Base-by-base conservation (phyloP, 2,329 filamentous ascomycete genomes). In the Rhynchosporium secalis region DNA sequence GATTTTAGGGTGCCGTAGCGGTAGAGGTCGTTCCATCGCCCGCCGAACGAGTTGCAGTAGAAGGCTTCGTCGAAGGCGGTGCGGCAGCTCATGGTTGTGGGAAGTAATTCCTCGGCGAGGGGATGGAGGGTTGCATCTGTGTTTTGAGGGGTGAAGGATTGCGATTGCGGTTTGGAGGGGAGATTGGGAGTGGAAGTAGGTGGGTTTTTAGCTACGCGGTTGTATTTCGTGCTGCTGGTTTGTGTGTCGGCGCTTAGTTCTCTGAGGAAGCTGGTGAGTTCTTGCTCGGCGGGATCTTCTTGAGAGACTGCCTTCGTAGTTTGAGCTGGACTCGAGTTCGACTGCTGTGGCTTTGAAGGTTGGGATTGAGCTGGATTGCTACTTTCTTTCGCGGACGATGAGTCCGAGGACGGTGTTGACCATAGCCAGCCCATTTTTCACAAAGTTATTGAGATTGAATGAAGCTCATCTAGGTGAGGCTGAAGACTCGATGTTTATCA, bases 21-120 rank as follows among this genome's bases (percentile, higher is more conserved):
- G 81, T 98, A 99, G 43, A 98, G 84, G 72, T 92, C 87, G 72
- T 90, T 92, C 81, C 93, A 96, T 75, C 98, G 93, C 0, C 94
- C 92, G 58, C 92, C 93, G 8, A 96, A 81, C 0, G 89, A 92
- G 74, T 95, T 91, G 83, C 95, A 99, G 81, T 94, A 91, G 83
- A 94, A 97, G 63, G 94, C 93, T 66, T 86, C 83, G 79, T 99
- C 95, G 78, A 99, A 98, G 70, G 92, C 89, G 65, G 88, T 83
- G 57, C 91, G 89, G 80, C 95, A 98, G 72, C 89, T 93, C 88
- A 98, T 95, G 58, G 83, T 86, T 47, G 86, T 87, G 0, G 92
- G 91, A 65, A 95, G 90, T 56, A 91, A 81, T 66, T 87, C 85
- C 67, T 91, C 86, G 68, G 87, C 83, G 62, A 89, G 75, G 62